These are phyloP conservation scores for Verticillium tricorpus DNA, from an alignment of 2,329 filamentous ascomycete species.

Conservation along the genomic window DNA sequence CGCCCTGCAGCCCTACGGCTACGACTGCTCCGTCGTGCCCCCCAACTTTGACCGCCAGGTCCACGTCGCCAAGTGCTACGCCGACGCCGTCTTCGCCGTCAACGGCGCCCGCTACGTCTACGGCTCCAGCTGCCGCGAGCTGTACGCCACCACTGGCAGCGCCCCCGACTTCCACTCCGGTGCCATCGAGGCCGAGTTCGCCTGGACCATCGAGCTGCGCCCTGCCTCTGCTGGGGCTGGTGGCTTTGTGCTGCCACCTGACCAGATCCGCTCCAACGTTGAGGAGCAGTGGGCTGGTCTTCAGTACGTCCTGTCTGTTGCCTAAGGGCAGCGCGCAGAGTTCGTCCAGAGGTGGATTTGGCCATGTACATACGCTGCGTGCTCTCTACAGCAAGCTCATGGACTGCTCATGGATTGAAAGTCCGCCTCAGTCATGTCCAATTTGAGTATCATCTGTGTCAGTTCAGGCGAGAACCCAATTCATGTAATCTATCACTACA, in stretches of 20 bases:
- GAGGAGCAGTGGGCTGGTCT: slow-evolving; percentile 30
- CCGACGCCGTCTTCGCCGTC: slow-evolving; percentile 24
- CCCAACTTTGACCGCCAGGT: slow-evolving; percentile 34
- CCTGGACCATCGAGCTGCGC: slow-evolving; percentile 34
- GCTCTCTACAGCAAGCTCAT: not conserved
- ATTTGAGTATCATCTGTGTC: too few species aligned
- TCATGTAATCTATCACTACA: too few species aligned
- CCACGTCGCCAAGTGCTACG: slow-evolving; percentile 25
- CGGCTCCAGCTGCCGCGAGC: slow-evolving; percentile 29
- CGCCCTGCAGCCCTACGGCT: slow-evolving; percentile 39
- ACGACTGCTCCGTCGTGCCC: slow-evolving; percentile 34
- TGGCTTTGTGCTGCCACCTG: slow-evolving; percentile 30
- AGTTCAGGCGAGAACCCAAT: too few species aligned
- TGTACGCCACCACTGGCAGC: slow-evolving; percentile 30
- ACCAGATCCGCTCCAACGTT: slow-evolving; percentile 27
- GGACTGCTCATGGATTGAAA: not conserved
- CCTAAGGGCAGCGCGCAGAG: not conserved
- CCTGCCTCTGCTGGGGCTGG: slow-evolving; percentile 19
- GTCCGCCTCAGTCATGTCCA: too few species aligned
- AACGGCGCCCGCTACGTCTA: slow-evolving; percentile 28
- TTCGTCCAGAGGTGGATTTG: too few species aligned
- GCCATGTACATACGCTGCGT: not conserved
- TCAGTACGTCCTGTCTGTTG: slow-evolving; percentile 12
- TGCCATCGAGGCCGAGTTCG: slow-evolving; percentile 24
- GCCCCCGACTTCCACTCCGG: slow-evolving; percentile 23